phyloP scores from a whole-genome alignment of 1,284 basidiomycete genomes.

The Naganishia albida region DNA sequence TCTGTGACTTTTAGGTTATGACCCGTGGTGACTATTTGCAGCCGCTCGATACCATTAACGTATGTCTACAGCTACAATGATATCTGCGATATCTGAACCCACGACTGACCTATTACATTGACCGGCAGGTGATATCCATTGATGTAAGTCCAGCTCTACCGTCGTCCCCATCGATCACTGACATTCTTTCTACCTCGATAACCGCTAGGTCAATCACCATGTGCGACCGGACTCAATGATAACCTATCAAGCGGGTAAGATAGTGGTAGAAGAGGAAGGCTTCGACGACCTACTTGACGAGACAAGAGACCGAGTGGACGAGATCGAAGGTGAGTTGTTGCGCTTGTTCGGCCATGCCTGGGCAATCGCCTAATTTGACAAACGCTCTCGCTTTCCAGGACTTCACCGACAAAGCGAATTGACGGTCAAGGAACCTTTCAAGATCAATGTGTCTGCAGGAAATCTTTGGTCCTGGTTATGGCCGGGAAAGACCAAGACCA shows the following conservation, averaged over 20 bases:
- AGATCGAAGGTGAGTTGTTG: slow-evolving; percentile 53
- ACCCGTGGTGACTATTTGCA: slow-evolving; percentile 78
- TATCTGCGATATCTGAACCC: no score
- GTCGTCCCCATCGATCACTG: no score
- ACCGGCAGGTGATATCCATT: slow-evolving; percentile 69
- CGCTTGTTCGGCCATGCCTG: background rate
- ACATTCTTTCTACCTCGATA: background rate
- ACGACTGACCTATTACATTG: slow-evolving; percentile 27
- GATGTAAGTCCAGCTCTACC: slow-evolving; percentile 65
- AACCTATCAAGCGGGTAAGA: slow-evolving; percentile 66
- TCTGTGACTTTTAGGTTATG: slow-evolving; percentile 55
- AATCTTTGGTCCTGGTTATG: slow-evolving; percentile 26
- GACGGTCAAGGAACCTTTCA: slow-evolving; percentile 53
- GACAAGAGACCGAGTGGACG: slow-evolving; percentile 69
- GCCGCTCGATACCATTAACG: slow-evolving; percentile 53
- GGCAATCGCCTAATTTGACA: background rate
- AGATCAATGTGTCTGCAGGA: slow-evolving; percentile 42
- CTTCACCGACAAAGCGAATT: slow-evolving; percentile 53
- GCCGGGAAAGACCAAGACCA: slow-evolving; percentile 36
- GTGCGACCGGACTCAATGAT: slow-evolving; percentile 76
- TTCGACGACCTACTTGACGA: slow-evolving; percentile 71
- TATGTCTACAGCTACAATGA: slow-evolving; percentile 35
- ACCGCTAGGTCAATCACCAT: slow-evolving; percentile 66
- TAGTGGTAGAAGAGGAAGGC: slow-evolving; percentile 68
- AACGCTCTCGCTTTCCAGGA: slow-evolving; percentile 37